Percentiles rank a stretch among this genome's conserved stretches.
phyloP scores from a whole-genome alignment of 2,329 filamentous ascomycete genomes.

The Westerdykella ornata region DNA sequence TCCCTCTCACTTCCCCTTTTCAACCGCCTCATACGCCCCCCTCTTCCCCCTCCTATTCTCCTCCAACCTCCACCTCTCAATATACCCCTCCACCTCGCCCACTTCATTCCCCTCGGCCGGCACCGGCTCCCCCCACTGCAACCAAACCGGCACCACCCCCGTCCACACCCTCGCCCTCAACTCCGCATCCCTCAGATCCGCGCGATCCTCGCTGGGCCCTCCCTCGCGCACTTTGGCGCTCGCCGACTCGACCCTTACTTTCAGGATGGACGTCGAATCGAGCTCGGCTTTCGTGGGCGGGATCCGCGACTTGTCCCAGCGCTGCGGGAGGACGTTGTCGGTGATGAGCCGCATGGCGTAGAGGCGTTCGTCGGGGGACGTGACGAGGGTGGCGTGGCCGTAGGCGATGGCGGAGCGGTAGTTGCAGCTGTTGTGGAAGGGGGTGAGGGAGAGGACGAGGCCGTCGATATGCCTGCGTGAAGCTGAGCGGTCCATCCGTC shows the following conservation, averaged over 20 bases:
- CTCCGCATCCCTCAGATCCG: slow-evolving; percentile 23
- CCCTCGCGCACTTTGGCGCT: slow-evolving; percentile 31
- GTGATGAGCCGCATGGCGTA: slow-evolving; percentile 31
- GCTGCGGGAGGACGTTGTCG: slow-evolving; percentile 25
- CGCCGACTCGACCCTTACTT: slow-evolving; percentile 21
- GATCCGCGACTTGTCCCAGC: slow-evolving; percentile 27
- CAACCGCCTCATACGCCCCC: slow-evolving; percentile 20
- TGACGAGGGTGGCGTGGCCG: slow-evolving; percentile 25
- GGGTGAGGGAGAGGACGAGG: slow-evolving; percentile 29
- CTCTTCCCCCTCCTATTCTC: slow-evolving; percentile 20
- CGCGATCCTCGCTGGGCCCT: slow-evolving; percentile 29
- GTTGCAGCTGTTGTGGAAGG: slow-evolving; percentile 35
- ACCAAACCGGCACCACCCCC: slow-evolving; percentile 33
- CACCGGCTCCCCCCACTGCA: slow-evolving; percentile 29
- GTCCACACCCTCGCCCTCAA: slow-evolving; percentile 27
- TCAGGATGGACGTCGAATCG: slow-evolving; percentile 23
- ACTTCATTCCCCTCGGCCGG: slow-evolving; percentile 36
- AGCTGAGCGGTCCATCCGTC: not conserved
- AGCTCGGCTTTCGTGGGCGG: slow-evolving; percentile 28
- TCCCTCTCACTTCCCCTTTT: slow-evolving; percentile 10
- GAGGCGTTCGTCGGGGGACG: slow-evolving; percentile 16
- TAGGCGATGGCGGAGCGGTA: slow-evolving; percentile 29
- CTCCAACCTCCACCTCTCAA: slow-evolving; percentile 40
- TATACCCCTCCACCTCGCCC: slow-evolving; percentile 54
- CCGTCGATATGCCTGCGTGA: slow-evolving; percentile 23